Percentiles rank a stretch among this genome's conserved stretches.
Evolutionary conservation across 441 rosid species (phyloP).

Genomic region (Euphorbia corollata): DNA sequence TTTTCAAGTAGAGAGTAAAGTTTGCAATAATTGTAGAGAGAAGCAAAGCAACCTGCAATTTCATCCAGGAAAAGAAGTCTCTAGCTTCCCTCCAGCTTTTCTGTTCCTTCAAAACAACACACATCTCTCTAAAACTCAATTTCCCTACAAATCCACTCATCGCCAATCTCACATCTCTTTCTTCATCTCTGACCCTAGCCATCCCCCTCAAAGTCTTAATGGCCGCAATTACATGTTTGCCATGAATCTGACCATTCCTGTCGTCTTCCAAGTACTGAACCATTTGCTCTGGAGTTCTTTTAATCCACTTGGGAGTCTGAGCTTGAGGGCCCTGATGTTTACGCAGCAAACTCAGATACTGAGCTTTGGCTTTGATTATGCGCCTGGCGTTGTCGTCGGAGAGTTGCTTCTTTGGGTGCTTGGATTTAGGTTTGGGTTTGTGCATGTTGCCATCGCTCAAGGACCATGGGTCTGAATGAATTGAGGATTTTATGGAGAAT

Average conservation of each 20-base stretch:
- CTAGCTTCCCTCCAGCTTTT: conserved; percentile 74
- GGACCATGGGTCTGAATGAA: conserved; percentile 79
- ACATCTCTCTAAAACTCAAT: conserved; percentile 77
- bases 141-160: conserved; percentile 74
- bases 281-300: conserved; percentile 90
- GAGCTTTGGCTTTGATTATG: conserved; percentile 69
- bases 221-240: conserved; percentile 81
- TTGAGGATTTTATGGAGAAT: conserved; percentile 27
- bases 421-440: conserved; percentile 58
- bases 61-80: conserved; percentile 89
- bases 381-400: conserved; percentile 84
- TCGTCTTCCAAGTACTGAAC: conserved; percentile 70
- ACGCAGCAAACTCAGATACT: conserved; percentile 56
- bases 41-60: conserved; percentile 52
- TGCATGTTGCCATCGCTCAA: conserved; percentile 56
- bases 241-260: conserved; percentile 64
- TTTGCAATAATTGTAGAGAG: background rate
- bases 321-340: conserved; percentile 69
- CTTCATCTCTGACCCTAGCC: conserved; percentile 38
- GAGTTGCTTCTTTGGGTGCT: conserved; percentile 55
- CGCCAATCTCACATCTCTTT: conserved; percentile 52
- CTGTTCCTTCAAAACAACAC: conserved; percentile 82
- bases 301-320: conserved; percentile 74
- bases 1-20: too few species aligned
- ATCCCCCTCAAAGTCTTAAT: conserved; percentile 59